A percentile compares a stretch with the other conserved stretches of the same genome.
Conservation (phyloP, 1,139 yeast species). For the Lodderomyces elongisporus region DNA sequence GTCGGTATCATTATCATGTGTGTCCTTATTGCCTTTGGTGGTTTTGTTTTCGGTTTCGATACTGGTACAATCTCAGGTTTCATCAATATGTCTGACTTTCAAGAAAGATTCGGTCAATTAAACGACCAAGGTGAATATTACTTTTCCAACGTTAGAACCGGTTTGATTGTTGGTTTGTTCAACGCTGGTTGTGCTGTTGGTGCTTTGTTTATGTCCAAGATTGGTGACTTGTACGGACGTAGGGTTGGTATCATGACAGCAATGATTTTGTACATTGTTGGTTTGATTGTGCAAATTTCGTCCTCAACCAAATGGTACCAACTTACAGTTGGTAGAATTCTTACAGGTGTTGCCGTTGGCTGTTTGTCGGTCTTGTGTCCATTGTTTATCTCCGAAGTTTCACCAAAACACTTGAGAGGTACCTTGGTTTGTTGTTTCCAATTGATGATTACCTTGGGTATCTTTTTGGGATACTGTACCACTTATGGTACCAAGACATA, state of each 20-base stretch:
- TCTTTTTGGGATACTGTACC: conserved; percentile 62
- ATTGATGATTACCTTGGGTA: conserved; percentile 64
- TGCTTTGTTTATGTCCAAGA: conserved; percentile 53
- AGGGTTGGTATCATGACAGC: conserved; percentile 44
- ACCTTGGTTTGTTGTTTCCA: conserved; percentile 68
- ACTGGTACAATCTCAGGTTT: conserved; percentile 72
- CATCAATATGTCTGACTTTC: conserved; percentile 52
- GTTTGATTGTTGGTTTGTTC: conserved; percentile 58
- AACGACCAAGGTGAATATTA: conserved; percentile 24
- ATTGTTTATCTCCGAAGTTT: conserved; percentile 64
- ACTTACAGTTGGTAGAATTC: conserved; percentile 54
- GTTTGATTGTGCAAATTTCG: conserved; percentile 43
- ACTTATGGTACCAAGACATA: conserved; percentile 57
- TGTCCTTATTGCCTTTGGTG: conserved; percentile 53
- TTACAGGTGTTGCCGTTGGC: conserved; percentile 72
- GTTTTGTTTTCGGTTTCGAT: conserved; percentile 70
- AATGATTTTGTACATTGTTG: conserved; percentile 44
- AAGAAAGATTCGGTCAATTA: conserved; percentile 41
- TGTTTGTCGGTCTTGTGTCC: conserved; percentile 62
- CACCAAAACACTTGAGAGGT: conserved; percentile 69
- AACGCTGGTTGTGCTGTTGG: conserved; percentile 73
- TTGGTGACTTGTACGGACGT: conserved; percentile 53
- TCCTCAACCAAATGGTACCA: conserved; percentile 44
- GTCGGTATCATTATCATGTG: conserved; percentile 18
- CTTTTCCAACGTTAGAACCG: conserved; percentile 45